These are phyloP conservation scores for Capniomyces stellatus DNA, from an alignment of 371 early-diverging fungal genomes.

Conservation along the genomic window DNA sequence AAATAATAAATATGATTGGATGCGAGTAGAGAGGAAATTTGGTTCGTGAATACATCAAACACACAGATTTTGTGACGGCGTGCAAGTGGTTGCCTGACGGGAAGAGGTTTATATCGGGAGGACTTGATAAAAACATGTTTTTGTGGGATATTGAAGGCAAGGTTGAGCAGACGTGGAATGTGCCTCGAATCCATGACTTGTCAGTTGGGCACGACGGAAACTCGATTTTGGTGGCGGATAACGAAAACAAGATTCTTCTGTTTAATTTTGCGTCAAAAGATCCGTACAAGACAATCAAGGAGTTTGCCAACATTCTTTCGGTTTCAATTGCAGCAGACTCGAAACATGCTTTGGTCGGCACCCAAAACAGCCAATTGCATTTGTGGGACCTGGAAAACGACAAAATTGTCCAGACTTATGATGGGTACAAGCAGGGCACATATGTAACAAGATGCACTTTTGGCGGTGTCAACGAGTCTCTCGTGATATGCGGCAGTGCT, in stretches of 20 bases:
- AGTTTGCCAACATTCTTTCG: constrained; percentile 56
- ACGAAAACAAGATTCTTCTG: constrained; percentile 28
- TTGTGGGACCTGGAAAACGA: constrained; percentile 69
- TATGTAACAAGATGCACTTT: constrained; percentile 86
- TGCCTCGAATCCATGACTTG: constrained; percentile 66
- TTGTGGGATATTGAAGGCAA: constrained; percentile 55
- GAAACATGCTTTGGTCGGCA: constrained; percentile 52
- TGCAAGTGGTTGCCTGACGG: constrained; percentile 72
- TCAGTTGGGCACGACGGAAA: constrained; percentile 55
- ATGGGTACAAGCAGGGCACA: constrained; percentile 65
- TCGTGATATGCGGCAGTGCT: constrained; percentile 70
- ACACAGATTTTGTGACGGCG: constrained; percentile 54
- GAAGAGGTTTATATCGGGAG: constrained; percentile 54
- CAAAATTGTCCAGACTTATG: constrained; percentile 45
- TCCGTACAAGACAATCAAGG: constrained; percentile 29
- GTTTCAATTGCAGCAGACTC: constrained; percentile 52
- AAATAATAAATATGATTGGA: too few relatives aligned
- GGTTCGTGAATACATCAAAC: constrained; percentile 13
- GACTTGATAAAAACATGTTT: constrained; percentile 50
- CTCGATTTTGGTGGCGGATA: constrained; percentile 13
- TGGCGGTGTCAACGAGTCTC: constrained; percentile 65
- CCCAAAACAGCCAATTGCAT: constrained; percentile 41
- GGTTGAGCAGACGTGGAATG: constrained; percentile 42
- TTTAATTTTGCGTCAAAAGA: constrained; percentile 32
- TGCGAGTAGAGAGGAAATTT: not conserved